Base-by-base conservation (phyloP, 805 yeast genomes). In the Pichia nanzhaoensis region DNA sequence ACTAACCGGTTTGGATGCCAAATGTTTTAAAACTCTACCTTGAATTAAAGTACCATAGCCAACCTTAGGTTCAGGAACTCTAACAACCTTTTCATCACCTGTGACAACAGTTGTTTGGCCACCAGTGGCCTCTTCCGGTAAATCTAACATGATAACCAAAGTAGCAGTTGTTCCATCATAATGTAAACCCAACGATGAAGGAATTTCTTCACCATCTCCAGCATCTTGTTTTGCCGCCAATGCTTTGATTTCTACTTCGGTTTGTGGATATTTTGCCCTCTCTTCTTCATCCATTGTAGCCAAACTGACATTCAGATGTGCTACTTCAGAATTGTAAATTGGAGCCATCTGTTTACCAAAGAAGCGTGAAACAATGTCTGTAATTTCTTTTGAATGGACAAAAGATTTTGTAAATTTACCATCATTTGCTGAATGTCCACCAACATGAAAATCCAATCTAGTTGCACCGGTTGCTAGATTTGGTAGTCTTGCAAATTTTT, bases 251-350 rank as follows among this genome's bases (percentile, higher is more conserved):
- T 52, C 52, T 20, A 46, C 51, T 6, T 51, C 53, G 4, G 45
- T 44, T 20, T 47, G 17, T 6, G 56, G 53, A 30, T 24, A 50
- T 5, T 37, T 27, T 24, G 41, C 41, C 1, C 38, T 41, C 7
- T 44, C 51, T 5, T 16, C 35, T 8, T 47, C 45, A 28, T 59
- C 53, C 31, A 42, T 21, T 32, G 62, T 56, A 14, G 63, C 73
- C 46, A 75, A 57, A 2, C 74, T 69, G 21, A 74, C 61, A 55
- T 78, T 78, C 19, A 71, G 66, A 51, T 74, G 77, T n/a, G 73
- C 78, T 35, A 72, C 61, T 53, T 78, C 82, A 48, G 70, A 77
- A 48, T 76, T 78, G 65, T 72, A 69, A 19, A 72, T 60, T 6
- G 66, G 56, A 34, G 66, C 69, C 49, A 73, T 60, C 5, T 69